These are phyloP conservation scores for Suillus paluster DNA, from an alignment of 768 basidiomycete species.

Conservation along the genomic window DNA sequence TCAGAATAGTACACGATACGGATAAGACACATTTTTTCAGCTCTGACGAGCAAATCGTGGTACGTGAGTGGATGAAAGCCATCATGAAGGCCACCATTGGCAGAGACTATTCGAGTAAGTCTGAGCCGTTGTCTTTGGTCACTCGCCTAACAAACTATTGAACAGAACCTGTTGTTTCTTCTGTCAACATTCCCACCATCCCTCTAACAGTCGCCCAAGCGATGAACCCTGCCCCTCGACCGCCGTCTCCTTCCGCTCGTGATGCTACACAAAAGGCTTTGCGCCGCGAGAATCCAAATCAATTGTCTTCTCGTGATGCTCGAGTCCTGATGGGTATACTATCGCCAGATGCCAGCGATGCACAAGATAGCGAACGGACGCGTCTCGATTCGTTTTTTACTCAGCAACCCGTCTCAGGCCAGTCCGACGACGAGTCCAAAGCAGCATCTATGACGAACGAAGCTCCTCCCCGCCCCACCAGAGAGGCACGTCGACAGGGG, in stretches of 20 bases:
- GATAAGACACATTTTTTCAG: slow-evolving; percentile 92
- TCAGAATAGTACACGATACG: slow-evolving; percentile 88
- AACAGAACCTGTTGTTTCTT: slow-evolving; percentile 91
- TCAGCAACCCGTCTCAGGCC: slow-evolving; percentile 36
- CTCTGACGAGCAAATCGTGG: slow-evolving; percentile 79
- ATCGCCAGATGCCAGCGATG: slow-evolving; percentile 27
- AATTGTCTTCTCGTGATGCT: slow-evolving; percentile 80
- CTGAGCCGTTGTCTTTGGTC: background rate
- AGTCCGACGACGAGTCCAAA: slow-evolving; percentile 18
- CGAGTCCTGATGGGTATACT: slow-evolving; percentile 72
- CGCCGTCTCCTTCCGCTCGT: slow-evolving; percentile 88
- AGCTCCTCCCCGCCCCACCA: slow-evolving; percentile 68
- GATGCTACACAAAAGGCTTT: slow-evolving; percentile 88
- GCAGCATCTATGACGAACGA: slow-evolving; percentile 22
- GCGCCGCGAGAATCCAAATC: slow-evolving; percentile 83
- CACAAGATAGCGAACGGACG: slow-evolving; percentile 47
- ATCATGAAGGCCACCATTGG: slow-evolving; percentile 99
- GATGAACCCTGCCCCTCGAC: slow-evolving; percentile 94
- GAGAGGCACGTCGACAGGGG: slow-evolving; percentile 56
- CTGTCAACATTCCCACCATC: slow-evolving; percentile 96
- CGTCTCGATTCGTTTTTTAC: slow-evolving; percentile 62
- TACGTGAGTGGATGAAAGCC: slow-evolving; percentile 99
- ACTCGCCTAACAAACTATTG: slow-evolving; percentile 1
- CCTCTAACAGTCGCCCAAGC: slow-evolving; percentile 93
- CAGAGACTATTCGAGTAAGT: slow-evolving; percentile 87